Evolutionary conservation across 2,329 filamentous ascomycete genomes (phyloP).

Genomic region (Phialophora chinensis): DNA sequence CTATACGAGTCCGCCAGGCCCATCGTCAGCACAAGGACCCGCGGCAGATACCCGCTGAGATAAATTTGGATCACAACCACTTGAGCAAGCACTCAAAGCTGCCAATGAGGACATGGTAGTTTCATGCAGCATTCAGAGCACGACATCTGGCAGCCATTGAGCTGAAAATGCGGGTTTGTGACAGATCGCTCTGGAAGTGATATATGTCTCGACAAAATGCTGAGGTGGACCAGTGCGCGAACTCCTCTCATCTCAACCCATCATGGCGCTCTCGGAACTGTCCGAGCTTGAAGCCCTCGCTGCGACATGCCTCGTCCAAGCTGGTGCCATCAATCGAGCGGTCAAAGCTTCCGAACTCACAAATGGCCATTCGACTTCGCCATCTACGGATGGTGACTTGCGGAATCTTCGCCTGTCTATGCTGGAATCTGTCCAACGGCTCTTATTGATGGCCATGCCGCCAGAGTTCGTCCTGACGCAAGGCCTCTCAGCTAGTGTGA

Average conservation of each 20-base stretch:
- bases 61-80: neutral
- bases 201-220: neutral
- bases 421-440: constrained; percentile 24
- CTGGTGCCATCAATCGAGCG: constrained; percentile 16
- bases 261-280: neutral
- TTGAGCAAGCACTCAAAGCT: neutral
- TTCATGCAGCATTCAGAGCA: neutral
- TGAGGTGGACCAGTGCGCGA: neutral
- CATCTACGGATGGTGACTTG: neutral
- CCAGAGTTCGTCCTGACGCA: constrained; percentile 27
- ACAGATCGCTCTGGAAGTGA: neutral
- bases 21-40: neutral
- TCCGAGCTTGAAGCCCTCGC: constrained; percentile 23
- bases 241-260: neutral
- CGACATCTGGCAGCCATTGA: neutral
- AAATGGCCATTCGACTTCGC: neutral
- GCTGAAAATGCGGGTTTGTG: neutral
- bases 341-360: neutral
- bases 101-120: neutral
- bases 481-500: constrained; percentile 22
- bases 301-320: constrained; percentile 20
- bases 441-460: constrained; percentile 18
- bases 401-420: constrained; percentile 12
- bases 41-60: neutral
- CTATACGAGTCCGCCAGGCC: neutral